Evolutionary conservation across 371 early-diverging fungal genomes (phyloP), one percentile per base, ranked within the genome.

Genomic region (Mucor velutinosus): DNA sequence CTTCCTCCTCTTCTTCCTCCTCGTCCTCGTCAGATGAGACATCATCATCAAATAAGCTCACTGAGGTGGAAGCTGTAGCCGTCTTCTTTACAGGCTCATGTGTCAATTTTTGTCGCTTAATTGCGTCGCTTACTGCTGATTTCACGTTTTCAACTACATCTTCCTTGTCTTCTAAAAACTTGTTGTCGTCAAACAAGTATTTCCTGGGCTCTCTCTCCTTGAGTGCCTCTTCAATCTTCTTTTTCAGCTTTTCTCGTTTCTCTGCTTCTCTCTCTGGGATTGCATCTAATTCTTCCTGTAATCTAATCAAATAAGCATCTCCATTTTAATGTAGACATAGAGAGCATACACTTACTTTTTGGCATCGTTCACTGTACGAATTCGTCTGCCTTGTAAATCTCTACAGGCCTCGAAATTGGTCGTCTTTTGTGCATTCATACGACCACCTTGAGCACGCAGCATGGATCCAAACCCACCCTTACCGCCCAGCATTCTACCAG

Each of bases 391-490:
- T 58, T 90, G 90, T 56, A 97, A 83, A 82, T 98, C 98, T 41
- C 99, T 84, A 79, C 98, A 98, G 8, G 92, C 90, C 71, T 98
- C 99, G 63, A 87, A 93, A 78, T 95, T 96, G 32, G 94, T 95
- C 0, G 96, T 91, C 71, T 95, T 95, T 73, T 93, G 90, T 11
- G 92, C 88, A 58, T 94, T 88, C 95, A 95, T 96, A 37, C 92
- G 87, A 33, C 92, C 97, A 70, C 98, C 98, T 74, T 96, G 96
- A 0, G 97, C 94, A 74, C 98, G 90, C 69, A 98, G 80, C 90
- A 93, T 93, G 66, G 91, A 92, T 17, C 99, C 99, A 76, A 98
- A 98, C 25, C 99, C 99, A 60, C 99, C 99, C 70, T 98, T 97
- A 39, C 98, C 98, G 33, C 96, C 96, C 3, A 70, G 35, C 21